Percentiles rank a stretch among this genome's conserved stretches.
phyloP scores from a whole-genome alignment of 2,329 filamentous ascomycete species.

The Curvularia hawaiiensis region DNA sequence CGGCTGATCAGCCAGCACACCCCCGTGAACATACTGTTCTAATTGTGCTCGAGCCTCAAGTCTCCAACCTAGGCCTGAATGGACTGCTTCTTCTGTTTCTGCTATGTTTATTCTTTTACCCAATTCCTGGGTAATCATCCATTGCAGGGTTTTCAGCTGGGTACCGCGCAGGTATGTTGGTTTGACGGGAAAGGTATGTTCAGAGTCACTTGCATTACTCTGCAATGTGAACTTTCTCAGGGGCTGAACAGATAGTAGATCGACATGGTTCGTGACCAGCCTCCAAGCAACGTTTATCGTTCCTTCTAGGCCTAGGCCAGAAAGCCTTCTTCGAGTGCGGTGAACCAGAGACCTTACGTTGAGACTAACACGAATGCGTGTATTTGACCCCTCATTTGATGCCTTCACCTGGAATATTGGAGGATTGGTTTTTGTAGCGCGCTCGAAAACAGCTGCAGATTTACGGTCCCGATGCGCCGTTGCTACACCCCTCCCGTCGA shows the following conservation, averaged over 20 bases:
- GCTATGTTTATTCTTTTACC: conserved; percentile 39
- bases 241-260: conserved; percentile 32
- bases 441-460: conserved; percentile 58
- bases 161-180: conserved; percentile 52
- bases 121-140: conserved; percentile 64
- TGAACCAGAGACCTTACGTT: conserved; percentile 53
- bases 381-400: conserved; percentile 24
- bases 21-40: conserved; percentile 57
- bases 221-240: conserved; percentile 51
- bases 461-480: conserved; percentile 46
- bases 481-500: conserved; percentile 22
- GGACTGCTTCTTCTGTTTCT: conserved; percentile 62
- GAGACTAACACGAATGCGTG: conserved; percentile 49
- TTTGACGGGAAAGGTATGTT: conserved; percentile 40
- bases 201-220: conserved; percentile 48
- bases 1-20: conserved; percentile 67
- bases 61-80: conserved; percentile 60
- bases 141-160: conserved; percentile 61
- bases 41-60: conserved; percentile 59
- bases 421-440: conserved; percentile 55
- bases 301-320: conserved; percentile 4
- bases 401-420: conserved; percentile 26
- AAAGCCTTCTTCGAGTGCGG: conserved; percentile 47
- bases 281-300: conserved; percentile 50
- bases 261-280: conserved; percentile 53